Percentiles rank a stretch among this genome's conserved stretches.
phyloP scores from a whole-genome alignment of 306 rosid genomes.

The Prunus kanzakura region DNA sequence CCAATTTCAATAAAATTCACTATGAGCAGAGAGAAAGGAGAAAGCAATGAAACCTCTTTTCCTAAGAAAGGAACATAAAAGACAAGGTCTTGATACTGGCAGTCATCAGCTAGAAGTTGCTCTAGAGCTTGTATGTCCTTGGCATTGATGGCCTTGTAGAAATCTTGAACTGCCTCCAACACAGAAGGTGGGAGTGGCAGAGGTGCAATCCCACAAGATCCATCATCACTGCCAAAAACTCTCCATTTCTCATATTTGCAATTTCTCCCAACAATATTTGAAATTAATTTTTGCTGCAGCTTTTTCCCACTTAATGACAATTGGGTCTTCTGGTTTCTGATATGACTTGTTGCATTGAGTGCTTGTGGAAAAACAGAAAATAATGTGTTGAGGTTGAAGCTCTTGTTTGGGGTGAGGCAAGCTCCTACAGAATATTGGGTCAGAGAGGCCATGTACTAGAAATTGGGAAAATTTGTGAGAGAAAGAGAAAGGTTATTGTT shows the following conservation, averaged over 20 bases:
- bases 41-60: slow-evolving; percentile 19
- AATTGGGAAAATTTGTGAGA: neutral
- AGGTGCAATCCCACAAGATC: slow-evolving; percentile 34
- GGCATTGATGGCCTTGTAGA: slow-evolving; percentile 37
- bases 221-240: slow-evolving; percentile 27
- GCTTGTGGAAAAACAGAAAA: slow-evolving; percentile 16
- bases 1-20: neutral
- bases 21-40: neutral
- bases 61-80: slow-evolving; percentile 33
- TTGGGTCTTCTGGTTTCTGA: slow-evolving; percentile 4
- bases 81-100: slow-evolving; percentile 39
- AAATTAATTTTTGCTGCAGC: neutral
- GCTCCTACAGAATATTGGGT: slow-evolving; percentile 18
- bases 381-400: slow-evolving; percentile 13
- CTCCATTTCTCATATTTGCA: slow-evolving; percentile 33
- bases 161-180: slow-evolving; percentile 2
- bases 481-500: neutral
- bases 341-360: slow-evolving; percentile 3
- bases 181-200: slow-evolving; percentile 17
- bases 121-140: slow-evolving; percentile 23
- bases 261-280: neutral
- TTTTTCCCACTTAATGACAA: neutral
- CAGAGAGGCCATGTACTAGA: slow-evolving; percentile 34
- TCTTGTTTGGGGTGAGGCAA: slow-evolving; percentile 14
- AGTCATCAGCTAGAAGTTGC: slow-evolving; percentile 31